Evolutionary conservation across 2,329 filamentous ascomycete species (phyloP).

Genomic region (Aspergillus carbonarius): DNA sequence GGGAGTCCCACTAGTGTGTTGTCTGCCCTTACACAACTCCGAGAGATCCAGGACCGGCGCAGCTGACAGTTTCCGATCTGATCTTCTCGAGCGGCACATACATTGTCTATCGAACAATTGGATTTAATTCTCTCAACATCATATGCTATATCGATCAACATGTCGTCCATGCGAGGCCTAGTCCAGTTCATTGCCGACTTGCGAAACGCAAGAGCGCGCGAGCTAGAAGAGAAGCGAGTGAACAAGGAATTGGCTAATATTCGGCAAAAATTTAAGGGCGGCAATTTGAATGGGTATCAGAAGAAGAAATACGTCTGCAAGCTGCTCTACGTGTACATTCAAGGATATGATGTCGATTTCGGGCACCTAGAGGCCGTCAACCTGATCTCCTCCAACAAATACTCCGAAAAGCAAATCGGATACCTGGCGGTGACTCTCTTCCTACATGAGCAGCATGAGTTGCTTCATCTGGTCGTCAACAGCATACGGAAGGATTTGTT

Average conservation of each 20-base stretch:
- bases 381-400: conserved; percentile 92
- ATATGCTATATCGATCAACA: conserved; percentile 19
- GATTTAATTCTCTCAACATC: neutral
- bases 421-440: conserved; percentile 97
- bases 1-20: conserved; percentile 1
- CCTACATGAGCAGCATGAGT: conserved; percentile 93
- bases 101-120: neutral
- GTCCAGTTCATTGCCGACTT: conserved; percentile 98
- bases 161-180: conserved; percentile 64
- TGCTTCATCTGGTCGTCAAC: conserved; percentile 94
- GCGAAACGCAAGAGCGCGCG: conserved; percentile 88
- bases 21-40: neutral
- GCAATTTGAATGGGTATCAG: conserved; percentile 90
- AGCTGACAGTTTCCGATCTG: neutral
- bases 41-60: neutral
- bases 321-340: conserved; percentile 97
- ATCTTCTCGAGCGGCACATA: neutral
- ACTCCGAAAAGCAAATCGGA: conserved; percentile 98
- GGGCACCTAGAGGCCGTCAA: conserved; percentile 98
- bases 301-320: conserved; percentile 99
- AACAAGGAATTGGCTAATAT: conserved; percentile 99
- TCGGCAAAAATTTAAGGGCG: conserved; percentile 96
- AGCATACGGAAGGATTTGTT: conserved; percentile 95
- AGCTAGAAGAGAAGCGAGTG: conserved; percentile 97
- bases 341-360: conserved; percentile 99